Conservation (phyloP, 2,329 filamentous ascomycete genomes). For the Xylariaceae sp. region DNA sequence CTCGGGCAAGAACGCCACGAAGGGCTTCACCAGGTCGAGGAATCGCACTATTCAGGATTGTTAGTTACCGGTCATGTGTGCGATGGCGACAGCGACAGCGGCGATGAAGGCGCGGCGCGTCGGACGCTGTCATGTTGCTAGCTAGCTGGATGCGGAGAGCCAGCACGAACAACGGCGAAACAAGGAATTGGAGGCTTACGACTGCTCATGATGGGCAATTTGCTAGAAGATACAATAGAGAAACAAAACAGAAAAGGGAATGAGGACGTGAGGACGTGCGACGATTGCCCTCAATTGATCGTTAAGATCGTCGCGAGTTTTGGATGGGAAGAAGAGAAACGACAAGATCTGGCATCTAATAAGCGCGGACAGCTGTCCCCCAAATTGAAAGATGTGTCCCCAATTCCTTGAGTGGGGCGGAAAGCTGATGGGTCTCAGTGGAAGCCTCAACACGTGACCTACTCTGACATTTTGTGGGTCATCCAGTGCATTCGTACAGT, state of each 20-base stretch:
- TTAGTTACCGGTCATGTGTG: slow-evolving; percentile 20
- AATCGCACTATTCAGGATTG: slow-evolving; percentile 69
- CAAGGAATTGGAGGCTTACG: slow-evolving; percentile 29
- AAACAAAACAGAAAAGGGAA: slow-evolving; percentile 22
- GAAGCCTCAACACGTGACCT: slow-evolving; percentile 20
- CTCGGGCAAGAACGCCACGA: slow-evolving; percentile 98
- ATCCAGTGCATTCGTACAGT: neutral
- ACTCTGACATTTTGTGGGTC: neutral
- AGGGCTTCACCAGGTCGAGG: slow-evolving; percentile 99
- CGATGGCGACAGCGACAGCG: slow-evolving; percentile 18
- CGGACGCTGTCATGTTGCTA: slow-evolving; percentile 6
- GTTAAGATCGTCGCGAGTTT: slow-evolving; percentile 30
- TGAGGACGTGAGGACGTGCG: slow-evolving; percentile 21
- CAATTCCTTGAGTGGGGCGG: slow-evolving; percentile 28
- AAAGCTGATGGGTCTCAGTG: neutral
- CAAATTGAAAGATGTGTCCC: slow-evolving; percentile 33
- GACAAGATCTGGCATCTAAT: slow-evolving; percentile 32
- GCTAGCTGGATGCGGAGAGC: slow-evolving; percentile 2
- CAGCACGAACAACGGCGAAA: neutral
- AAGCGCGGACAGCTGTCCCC: slow-evolving; percentile 16
- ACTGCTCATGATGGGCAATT: slow-evolving; percentile 34
- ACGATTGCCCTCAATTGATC: slow-evolving; percentile 26
- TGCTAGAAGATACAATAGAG: slow-evolving; percentile 22
- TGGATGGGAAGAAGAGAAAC: slow-evolving; percentile 27
- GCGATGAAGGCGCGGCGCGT: slow-evolving; percentile 14